Evolutionary conservation across 2,329 filamentous ascomycete species (phyloP).

Genomic region (Verticillium dahliae): DNA sequence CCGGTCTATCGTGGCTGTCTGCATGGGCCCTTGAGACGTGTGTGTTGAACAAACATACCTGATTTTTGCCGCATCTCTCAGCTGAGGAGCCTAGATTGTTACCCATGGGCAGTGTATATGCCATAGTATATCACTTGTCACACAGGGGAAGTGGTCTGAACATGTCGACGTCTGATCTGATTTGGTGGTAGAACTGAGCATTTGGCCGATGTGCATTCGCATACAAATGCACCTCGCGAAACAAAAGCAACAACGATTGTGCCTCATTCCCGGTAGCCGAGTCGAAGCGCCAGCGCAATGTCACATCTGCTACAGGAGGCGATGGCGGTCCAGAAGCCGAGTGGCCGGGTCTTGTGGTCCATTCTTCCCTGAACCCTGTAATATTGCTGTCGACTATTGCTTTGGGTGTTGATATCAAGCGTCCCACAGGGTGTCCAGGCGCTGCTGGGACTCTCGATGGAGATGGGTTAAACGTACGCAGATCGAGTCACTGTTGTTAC

Average conservation of each 20-base stretch:
- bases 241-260: too few relatives aligned
- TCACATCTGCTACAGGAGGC: neutral
- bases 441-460: neutral
- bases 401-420: neutral
- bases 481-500: neutral
- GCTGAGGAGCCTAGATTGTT: too few relatives aligned
- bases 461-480: neutral
- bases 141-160: too few relatives aligned
- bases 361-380: neutral
- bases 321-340: neutral
- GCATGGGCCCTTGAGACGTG: neutral
- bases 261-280: neutral
- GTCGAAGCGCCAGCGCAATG: neutral
- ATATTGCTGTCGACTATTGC: neutral
- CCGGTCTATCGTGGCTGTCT: neutral
- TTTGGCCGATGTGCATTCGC: too few relatives aligned
- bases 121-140: too few relatives aligned
- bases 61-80: too few relatives aligned
- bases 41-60: too few relatives aligned
- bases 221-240: too few relatives aligned
- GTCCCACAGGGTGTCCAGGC: neutral
- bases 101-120: too few relatives aligned
- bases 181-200: too few relatives aligned
- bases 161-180: too few relatives aligned
- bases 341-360: neutral